Base-by-base conservation (phyloP, 1,284 basidiomycete genomes). In the Microbotryum silenes-acaulis region DNA sequence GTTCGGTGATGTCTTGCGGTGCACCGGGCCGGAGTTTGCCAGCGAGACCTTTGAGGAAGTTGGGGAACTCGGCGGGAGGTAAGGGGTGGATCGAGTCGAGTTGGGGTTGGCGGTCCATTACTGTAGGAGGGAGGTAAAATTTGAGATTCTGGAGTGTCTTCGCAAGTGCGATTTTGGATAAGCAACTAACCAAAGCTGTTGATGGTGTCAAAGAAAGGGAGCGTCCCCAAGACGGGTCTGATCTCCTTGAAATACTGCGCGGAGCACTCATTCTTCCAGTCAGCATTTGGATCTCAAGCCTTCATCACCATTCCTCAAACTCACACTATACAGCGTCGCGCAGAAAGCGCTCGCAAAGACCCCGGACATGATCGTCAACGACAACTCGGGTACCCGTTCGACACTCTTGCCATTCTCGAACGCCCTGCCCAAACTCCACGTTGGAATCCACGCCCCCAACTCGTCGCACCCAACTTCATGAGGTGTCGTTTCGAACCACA, bases 341-440 rank as follows among this genome's bases (percentile, higher is more conserved):
- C 77, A 78, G 65, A 79, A 79, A 1, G 78, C 78, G 21, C 75
- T 77, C 0, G 77, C 77, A 60, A 76, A 78, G 31, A 79, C 76
- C 6, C 78, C 78, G 9, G 74, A 66, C 5, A 79, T 67, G 51
- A 79, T 75, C 2, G 77, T 73, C 44, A 79, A 72, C 59, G 76
- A 76, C 8, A 78, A 57, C 59, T 79, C 78, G 3, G 78, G 78
- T 70, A 77, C 67, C 27, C 75, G 65, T 46, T 79, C 76, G 6
- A 72, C 60, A 46, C 70, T 76, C 63, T 69, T 72, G 1, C 78
- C 78, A 29, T 72, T 71, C 37, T 71, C 63, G 60, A 79, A 79
- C 16, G 65, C 71, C 42, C 78, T 64, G 1, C 78, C 78, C 16
- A 79, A 68, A 1, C 75, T 59, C 78, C 78, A 79, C 0, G 76